Conservation (phyloP, 1,284 basidiomycete genomes). For the Sporisorium graminicola region DNA sequence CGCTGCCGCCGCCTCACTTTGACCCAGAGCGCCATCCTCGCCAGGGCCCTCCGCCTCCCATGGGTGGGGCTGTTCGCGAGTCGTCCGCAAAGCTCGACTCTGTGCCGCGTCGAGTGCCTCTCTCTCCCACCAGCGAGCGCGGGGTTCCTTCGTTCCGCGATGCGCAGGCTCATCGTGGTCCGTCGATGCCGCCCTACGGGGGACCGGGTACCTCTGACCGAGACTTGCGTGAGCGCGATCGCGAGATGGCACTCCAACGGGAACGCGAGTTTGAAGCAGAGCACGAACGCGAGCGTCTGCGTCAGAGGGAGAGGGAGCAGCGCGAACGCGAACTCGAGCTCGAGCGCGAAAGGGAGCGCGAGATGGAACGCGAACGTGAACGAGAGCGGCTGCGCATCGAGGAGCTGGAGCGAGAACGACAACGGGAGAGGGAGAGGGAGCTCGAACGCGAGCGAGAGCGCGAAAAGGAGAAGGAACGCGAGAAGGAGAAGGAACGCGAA, state of each 20-base stretch:
- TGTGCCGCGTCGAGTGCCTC: constrained; percentile 27
- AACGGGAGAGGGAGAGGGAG: constrained; percentile 25
- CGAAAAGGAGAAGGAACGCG: constrained; percentile 37
- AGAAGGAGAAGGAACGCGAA: constrained; percentile 46
- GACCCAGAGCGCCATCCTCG: constrained; percentile 40
- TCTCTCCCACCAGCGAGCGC: constrained; percentile 37
- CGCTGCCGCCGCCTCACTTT: constrained; percentile 27
- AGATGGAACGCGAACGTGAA: constrained; percentile 19
- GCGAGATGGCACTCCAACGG: constrained; percentile 31
- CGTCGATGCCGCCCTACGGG: constrained; percentile 37
- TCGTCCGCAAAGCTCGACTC: constrained; percentile 29
- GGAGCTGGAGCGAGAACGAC: constrained; percentile 35
- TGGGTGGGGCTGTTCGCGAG: constrained; percentile 14
- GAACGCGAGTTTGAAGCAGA: constrained; percentile 32
- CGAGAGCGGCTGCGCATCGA: constrained; percentile 28
- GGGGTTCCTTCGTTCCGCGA: constrained; percentile 30
- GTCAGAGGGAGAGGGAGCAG: constrained; percentile 21
- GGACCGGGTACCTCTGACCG: constrained; percentile 25
- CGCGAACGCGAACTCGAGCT: constrained; percentile 29
- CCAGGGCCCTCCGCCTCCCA: constrained; percentile 36
- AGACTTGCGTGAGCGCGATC: constrained; percentile 30
- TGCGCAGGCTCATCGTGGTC: constrained; percentile 22
- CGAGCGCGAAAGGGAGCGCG: constrained; percentile 30
- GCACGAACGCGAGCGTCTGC: constrained; percentile 35
- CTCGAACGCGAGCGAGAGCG: constrained; percentile 39